Percentiles rank a stretch among this genome's conserved stretches.
phyloP scores from a whole-genome alignment of 2,329 filamentous ascomycete genomes.

The Magnaporthiopsis rhizophila region DNA sequence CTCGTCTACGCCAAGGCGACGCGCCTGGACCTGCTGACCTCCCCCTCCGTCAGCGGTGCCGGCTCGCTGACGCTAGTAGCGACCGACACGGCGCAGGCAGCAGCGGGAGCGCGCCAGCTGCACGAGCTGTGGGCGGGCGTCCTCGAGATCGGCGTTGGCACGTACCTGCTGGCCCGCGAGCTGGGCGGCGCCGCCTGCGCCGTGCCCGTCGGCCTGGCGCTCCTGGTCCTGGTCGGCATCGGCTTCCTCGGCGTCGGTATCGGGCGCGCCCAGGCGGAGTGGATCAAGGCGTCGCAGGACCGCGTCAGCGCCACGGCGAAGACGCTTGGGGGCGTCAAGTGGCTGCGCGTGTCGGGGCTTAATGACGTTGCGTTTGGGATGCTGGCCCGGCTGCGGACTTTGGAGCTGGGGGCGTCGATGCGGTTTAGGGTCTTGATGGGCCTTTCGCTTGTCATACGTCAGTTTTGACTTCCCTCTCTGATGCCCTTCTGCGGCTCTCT shows the following conservation, averaged over 20 bases:
- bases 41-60: background rate
- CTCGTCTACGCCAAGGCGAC: constrained; percentile 7
- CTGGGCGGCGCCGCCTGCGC: constrained; percentile 34
- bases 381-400: background rate
- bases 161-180: constrained; percentile 27
- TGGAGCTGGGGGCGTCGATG: constrained; percentile 3
- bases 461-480: background rate
- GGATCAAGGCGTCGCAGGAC: constrained; percentile 41
- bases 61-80: constrained; percentile 30
- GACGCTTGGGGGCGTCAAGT: constrained; percentile 41
- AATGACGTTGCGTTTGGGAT: constrained; percentile 25
- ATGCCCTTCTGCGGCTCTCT: too few relatives aligned
- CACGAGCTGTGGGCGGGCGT: constrained; percentile 34
- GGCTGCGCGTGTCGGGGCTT: constrained; percentile 41
- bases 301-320: constrained; percentile 39
- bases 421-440: constrained; percentile 3
- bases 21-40: constrained; percentile 2
- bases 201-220: constrained; percentile 27
- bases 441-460: background rate
- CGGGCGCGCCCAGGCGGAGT: constrained; percentile 27
- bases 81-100: constrained; percentile 31
- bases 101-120: constrained; percentile 24
- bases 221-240: constrained; percentile 2
- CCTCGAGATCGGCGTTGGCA: constrained; percentile 32
- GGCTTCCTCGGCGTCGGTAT: constrained; percentile 1